Evolutionary conservation across 345 rosid species (phyloP), one percentile per base, ranked within the genome.

Genomic region (Hypericum androsaemum): DNA sequence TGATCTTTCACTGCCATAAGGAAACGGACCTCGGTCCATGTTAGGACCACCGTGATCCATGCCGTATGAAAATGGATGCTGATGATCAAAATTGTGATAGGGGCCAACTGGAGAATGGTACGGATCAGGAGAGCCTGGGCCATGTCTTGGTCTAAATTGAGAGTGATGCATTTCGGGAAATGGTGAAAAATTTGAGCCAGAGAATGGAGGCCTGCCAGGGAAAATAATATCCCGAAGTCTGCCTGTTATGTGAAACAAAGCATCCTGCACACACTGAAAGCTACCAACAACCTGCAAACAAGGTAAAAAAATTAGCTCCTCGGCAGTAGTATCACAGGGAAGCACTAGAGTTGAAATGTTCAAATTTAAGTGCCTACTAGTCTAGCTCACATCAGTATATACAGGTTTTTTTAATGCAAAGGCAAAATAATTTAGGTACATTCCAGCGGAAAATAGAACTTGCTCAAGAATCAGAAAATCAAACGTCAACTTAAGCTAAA

Each of bases 171-270:
- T 79, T 40, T 84, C 89, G 37, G 74, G 80, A 66, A 71, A 81
- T 15, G 88, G 79, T 66, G 79, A 81, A n/a, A n/a, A n/a, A n/a
- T n/a, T n/a, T 70, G 78, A 57, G 44, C 71, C 67, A 32, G 74
- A 70, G 63, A 72, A 75, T 2, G 81, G 70, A 12, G 65, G 50
- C 59, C 64, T 71, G 63, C 74, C 61, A 12, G 89, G 84, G 68
- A 85, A 74, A 72, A 85, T 68, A 5, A 68, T 72, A 56, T 84
- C 89, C 39, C 84, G 69, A 59, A 84, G 76, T 62, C 89, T 79
- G 65, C 78, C 69, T 47, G 89, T 80, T 59, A 85, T 76, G 59
- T 82, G 94, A 61, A 74, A 82, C 68, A 85, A 72, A 32, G 94
- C 89, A 68, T 85, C 94, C 60, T 80, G 86, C 39, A 82, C 89